A percentile compares a stretch with the other conserved stretches of the same genome.
phyloP scores from a whole-genome alignment of 2,329 filamentous ascomycete species.

The Myrmaecium sp. region DNA sequence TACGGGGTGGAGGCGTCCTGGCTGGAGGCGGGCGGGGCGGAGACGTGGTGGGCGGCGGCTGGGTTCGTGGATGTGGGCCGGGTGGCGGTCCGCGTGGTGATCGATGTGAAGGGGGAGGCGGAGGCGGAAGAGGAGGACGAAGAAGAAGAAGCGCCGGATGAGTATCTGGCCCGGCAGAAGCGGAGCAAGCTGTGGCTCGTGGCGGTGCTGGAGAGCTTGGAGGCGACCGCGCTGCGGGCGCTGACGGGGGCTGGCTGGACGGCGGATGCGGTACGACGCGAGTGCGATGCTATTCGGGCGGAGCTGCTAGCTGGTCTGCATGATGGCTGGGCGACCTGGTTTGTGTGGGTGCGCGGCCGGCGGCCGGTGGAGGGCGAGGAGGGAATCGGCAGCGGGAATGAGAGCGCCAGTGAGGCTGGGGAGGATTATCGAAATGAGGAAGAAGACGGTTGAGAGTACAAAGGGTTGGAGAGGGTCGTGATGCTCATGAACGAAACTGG shows the following conservation, averaged over 20 bases:
- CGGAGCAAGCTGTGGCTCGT: constrained; percentile 27
- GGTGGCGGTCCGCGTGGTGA: constrained; percentile 23
- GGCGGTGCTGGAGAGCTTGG: constrained; percentile 22
- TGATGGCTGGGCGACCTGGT: too few relatives aligned
- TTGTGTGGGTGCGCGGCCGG: too few relatives aligned
- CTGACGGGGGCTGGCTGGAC: constrained; percentile 20
- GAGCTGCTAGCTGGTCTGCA: constrained; percentile 10
- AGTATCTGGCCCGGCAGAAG: constrained; percentile 15
- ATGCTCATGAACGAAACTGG: too few relatives aligned
- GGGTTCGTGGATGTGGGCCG: constrained; percentile 28
- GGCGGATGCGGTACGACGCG: constrained; percentile 15
- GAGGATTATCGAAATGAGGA: too few relatives aligned
- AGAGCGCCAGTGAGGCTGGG: too few relatives aligned
- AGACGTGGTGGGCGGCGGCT: constrained; percentile 20
- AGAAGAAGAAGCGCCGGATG: constrained; percentile 21
- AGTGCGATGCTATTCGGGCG: constrained; percentile 21
- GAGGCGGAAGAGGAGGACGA: constrained; percentile 20
- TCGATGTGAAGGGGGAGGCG: constrained; percentile 20
- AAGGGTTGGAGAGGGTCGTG: too few relatives aligned
- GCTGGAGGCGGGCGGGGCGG: constrained; percentile 20
- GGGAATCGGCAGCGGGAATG: too few relatives aligned
- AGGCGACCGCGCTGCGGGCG: constrained; percentile 20
- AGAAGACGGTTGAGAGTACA: too few relatives aligned
- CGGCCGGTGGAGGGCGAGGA: too few relatives aligned
- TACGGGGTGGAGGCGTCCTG: constrained; percentile 10